A percentile compares a stretch with the other conserved stretches of the same genome.
Evolutionary conservation across 2,329 filamentous ascomycete species (phyloP).

Genomic region (Sporothrix curviconia): DNA sequence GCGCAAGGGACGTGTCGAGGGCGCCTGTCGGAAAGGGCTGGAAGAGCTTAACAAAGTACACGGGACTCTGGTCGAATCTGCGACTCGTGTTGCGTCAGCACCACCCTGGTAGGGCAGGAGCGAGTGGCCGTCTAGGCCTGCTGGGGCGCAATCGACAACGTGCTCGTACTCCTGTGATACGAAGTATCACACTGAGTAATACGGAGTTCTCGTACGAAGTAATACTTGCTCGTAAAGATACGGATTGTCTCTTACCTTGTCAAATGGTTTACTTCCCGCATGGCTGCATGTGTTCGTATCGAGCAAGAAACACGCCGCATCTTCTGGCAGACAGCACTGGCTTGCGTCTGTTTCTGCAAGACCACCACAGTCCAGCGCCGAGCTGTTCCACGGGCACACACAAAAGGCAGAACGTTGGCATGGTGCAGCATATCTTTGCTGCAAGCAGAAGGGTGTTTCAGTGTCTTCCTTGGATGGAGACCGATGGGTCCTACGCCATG

Average conservation of each 20-base stretch:
- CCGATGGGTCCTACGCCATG: background rate
- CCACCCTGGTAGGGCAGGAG: background rate
- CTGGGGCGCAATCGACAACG: too few species aligned
- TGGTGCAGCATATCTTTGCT: background rate
- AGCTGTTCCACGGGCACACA: too few species aligned
- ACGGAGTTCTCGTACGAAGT: too few species aligned
- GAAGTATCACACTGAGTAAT: too few species aligned
- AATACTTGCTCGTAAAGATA: too few species aligned
- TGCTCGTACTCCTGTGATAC: too few species aligned
- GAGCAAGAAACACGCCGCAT: background rate
- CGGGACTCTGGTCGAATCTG: background rate
- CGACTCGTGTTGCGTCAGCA: slow-evolving; percentile 11
- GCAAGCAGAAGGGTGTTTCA: slow-evolving; percentile 6
- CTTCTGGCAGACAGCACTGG: background rate
- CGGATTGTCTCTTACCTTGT: too few species aligned
- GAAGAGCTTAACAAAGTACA: background rate
- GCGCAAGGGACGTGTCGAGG: background rate
- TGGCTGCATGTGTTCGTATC: background rate
- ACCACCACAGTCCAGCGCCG: too few species aligned
- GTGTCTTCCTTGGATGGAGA: background rate
- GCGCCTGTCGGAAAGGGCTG: background rate
- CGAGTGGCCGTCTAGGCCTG: background rate
- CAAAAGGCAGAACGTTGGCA: background rate
- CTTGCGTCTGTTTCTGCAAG: slow-evolving; percentile 2
- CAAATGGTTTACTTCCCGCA: background rate